Percentiles rank a stretch among this genome's conserved stretches.
Conservation (phyloP, 805 yeast genomes). For the Zygosaccharomyces bailii region DNA sequence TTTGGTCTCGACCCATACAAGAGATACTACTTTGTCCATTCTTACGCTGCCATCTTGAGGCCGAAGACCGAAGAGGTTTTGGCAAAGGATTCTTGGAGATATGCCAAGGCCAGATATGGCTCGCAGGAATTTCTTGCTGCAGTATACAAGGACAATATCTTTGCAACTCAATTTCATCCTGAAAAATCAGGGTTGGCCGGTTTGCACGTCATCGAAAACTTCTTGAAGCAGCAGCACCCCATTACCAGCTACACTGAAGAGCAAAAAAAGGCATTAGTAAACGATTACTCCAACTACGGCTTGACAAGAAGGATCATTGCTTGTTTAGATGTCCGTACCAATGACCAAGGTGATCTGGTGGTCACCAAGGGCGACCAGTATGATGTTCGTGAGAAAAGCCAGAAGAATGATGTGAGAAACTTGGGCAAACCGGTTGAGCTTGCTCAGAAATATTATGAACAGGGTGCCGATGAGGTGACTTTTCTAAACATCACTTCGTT, state of each 20-base stretch:
- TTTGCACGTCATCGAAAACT: slow-evolving; percentile 66
- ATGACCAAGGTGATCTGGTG: slow-evolving; percentile 91
- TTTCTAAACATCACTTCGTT: slow-evolving; percentile 94
- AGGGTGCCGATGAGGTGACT: slow-evolving; percentile 97
- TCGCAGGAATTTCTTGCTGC: slow-evolving; percentile 82
- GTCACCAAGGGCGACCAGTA: slow-evolving; percentile 99
- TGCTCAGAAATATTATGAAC: slow-evolving; percentile 84
- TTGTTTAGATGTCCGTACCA: slow-evolving; percentile 93
- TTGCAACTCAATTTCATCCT: slow-evolving; percentile 99
- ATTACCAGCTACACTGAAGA: slow-evolving; percentile 24
- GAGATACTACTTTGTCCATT: slow-evolving; percentile 92
- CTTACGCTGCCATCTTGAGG: slow-evolving; percentile 74
- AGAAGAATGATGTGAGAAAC: slow-evolving; percentile 70
- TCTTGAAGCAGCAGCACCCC: slow-evolving; percentile 45
- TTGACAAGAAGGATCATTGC: slow-evolving; percentile 91
- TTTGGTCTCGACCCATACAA: slow-evolving; percentile 63
- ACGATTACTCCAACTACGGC: slow-evolving; percentile 51
- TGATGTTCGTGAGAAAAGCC: slow-evolving; percentile 81
- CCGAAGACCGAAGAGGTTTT: slow-evolving; percentile 35
- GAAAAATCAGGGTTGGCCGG: slow-evolving; percentile 96
- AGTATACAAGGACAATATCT: slow-evolving; percentile 65
- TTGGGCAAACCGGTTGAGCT: slow-evolving; percentile 94
- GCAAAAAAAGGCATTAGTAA: slow-evolving; percentile 22
- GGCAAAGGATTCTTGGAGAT: slow-evolving; percentile 56
- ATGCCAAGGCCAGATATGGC: slow-evolving; percentile 72